These are phyloP conservation scores for Agaricus blazei DNA, from an alignment of 768 basidiomycete species.

Conservation along the genomic window DNA sequence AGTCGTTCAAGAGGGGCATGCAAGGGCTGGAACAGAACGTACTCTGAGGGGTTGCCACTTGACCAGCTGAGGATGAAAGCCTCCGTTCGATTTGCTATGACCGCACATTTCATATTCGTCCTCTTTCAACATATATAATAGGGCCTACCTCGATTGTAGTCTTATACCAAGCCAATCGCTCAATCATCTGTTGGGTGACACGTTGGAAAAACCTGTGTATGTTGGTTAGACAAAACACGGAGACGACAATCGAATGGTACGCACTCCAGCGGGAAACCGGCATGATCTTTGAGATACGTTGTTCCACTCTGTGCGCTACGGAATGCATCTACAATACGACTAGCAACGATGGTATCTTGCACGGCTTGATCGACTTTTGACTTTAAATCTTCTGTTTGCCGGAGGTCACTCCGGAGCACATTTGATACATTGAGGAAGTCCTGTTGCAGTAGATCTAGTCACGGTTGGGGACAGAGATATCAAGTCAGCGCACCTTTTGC, in stretches of 20 bases:
- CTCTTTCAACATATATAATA: not conserved
- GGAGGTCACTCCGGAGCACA: slow-evolving; percentile 60
- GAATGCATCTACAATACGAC: slow-evolving; percentile 74
- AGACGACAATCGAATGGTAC: slow-evolving; percentile 18
- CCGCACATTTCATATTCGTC: slow-evolving; percentile 7
- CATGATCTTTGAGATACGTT: slow-evolving; percentile 69
- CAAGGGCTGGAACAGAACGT: slow-evolving; percentile 10
- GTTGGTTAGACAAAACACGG: not conserved
- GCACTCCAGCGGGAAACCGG: slow-evolving; percentile 79
- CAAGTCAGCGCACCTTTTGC: slow-evolving; percentile 46
- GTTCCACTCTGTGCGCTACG: slow-evolving; percentile 68
- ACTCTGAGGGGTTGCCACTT: slow-evolving; percentile 79
- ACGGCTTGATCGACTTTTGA: slow-evolving; percentile 72
- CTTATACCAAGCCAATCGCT: slow-evolving; percentile 74
- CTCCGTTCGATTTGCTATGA: slow-evolving; percentile 75
- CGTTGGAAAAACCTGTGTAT: slow-evolving; percentile 62
- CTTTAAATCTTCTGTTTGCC: slow-evolving; percentile 66
- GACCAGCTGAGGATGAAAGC: slow-evolving; percentile 58
- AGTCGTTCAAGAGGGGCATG: slow-evolving; percentile 2
- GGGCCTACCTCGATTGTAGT: slow-evolving; percentile 65
- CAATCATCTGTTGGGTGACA: slow-evolving; percentile 66
- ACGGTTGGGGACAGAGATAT: not conserved
- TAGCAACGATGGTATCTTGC: slow-evolving; percentile 75
- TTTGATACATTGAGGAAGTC: slow-evolving; percentile 60
- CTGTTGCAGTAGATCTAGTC: slow-evolving; percentile 28